Evolutionary conservation across 192 early-diverging fungal species (phyloP).

Genomic region (Podila horticola): DNA sequence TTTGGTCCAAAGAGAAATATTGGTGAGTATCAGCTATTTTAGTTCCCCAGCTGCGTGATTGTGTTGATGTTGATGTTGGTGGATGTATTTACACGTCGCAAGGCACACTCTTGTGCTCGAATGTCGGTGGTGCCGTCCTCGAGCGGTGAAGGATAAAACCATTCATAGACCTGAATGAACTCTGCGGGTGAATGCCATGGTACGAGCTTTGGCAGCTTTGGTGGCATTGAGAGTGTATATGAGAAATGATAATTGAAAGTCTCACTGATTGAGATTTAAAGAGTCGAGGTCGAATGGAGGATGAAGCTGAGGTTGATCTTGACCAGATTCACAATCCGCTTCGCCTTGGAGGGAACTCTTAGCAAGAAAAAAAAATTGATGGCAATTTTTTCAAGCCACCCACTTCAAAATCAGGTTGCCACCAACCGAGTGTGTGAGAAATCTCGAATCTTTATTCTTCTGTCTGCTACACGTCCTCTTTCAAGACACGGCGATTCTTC

Average conservation of each 20-base stretch:
- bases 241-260: too few species aligned
- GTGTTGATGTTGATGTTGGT: not conserved
- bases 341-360: too few species aligned
- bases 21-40: not conserved
- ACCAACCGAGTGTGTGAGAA: too few species aligned
- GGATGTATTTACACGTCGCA: constrained; percentile 42
- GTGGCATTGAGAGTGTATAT: constrained; percentile 8
- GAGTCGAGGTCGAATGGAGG: too few species aligned
- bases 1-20: not conserved
- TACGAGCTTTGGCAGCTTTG: constrained; percentile 47
- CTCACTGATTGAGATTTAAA: too few species aligned
- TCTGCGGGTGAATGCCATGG: constrained; percentile 51
- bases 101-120: constrained; percentile 36
- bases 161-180: constrained; percentile 46
- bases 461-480: constrained; percentile 61
- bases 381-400: too few species aligned
- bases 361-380: too few species aligned
- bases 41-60: not conserved
- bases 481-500: constrained; percentile 85
- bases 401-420: too few species aligned
- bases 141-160: constrained; percentile 24
- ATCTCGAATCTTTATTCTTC: too few species aligned
- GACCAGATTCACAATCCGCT: too few species aligned
- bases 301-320: too few species aligned
- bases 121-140: constrained; percentile 45